These are phyloP conservation scores for Trichoderma virens DNA, from an alignment of 495 filamentous ascomycete species.

Conservation along the genomic window DNA sequence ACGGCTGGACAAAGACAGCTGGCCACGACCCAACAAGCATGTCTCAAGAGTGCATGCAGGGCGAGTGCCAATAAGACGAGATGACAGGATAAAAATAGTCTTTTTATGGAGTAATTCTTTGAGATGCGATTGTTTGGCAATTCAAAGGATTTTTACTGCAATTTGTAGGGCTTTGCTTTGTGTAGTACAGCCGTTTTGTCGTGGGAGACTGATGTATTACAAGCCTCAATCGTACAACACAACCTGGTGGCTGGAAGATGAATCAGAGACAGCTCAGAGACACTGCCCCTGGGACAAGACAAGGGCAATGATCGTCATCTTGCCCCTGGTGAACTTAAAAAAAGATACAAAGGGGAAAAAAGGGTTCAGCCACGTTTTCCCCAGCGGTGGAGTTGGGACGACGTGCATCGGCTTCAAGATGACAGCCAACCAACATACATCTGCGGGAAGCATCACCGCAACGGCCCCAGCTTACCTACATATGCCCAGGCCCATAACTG, in stretches of 20 bases:
- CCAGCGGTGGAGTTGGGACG: background rate
- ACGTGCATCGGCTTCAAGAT: background rate
- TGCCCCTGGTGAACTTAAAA: background rate
- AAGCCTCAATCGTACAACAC: too few relatives aligned
- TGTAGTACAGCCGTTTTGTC: too few relatives aligned
- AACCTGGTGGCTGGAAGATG: too few relatives aligned
- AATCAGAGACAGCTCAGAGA: too few relatives aligned
- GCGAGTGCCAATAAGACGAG: background rate
- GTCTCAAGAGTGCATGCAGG: background rate
- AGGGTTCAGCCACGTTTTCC: background rate
- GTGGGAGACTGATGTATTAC: too few relatives aligned
- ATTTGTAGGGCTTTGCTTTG: too few relatives aligned
- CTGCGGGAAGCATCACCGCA: too few relatives aligned
- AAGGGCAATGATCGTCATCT: background rate
- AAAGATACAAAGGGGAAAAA: background rate
- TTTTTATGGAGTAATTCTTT: too few relatives aligned
- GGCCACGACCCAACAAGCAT: background rate
- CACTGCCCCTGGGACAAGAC: background rate
- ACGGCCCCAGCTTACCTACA: background rate
- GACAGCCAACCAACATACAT: background rate
- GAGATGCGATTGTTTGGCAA: too few relatives aligned
- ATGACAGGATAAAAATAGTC: background rate
- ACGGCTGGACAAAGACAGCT: background rate
- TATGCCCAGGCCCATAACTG: too few relatives aligned
- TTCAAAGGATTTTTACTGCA: too few relatives aligned